Evolutionary conservation across 2,329 filamentous ascomycete genomes (phyloP).

Genomic region (Escovopsis weberi): DNA sequence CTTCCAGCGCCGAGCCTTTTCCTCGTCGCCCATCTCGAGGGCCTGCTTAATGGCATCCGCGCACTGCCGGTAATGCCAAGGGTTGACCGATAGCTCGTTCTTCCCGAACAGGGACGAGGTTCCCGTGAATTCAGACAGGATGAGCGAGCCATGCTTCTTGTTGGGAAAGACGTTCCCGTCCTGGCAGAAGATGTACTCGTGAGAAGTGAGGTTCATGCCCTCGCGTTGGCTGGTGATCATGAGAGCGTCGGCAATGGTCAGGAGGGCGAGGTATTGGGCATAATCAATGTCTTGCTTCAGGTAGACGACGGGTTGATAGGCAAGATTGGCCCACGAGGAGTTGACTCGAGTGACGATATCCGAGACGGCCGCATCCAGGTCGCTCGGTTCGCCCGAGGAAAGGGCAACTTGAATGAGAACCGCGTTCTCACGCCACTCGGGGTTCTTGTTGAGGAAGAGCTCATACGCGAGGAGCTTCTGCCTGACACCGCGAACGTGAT

Average conservation of each 20-base stretch:
- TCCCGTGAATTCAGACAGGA: slow-evolving; percentile 89
- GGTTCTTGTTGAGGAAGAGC: slow-evolving; percentile 85
- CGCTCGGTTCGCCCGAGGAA: slow-evolving; percentile 74
- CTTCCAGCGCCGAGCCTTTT: slow-evolving; percentile 62
- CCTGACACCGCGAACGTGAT: slow-evolving; percentile 79
- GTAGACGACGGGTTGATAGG: slow-evolving; percentile 86
- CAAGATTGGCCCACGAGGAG: slow-evolving; percentile 76
- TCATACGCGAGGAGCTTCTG: slow-evolving; percentile 91
- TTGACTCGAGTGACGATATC: slow-evolving; percentile 94
- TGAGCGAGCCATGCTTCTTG: slow-evolving; percentile 77
- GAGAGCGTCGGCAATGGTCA: slow-evolving; percentile 78
- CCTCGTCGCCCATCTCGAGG: slow-evolving; percentile 61
- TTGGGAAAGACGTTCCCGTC: slow-evolving; percentile 56
- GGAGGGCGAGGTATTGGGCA: slow-evolving; percentile 78
- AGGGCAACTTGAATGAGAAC: slow-evolving; percentile 90
- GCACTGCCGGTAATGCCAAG: slow-evolving; percentile 86
- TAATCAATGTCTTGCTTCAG: slow-evolving; percentile 91
- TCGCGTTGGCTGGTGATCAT: slow-evolving; percentile 94
- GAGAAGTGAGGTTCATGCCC: slow-evolving; percentile 92
- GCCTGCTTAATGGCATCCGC: slow-evolving; percentile 74
- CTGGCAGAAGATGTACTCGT: slow-evolving; percentile 88
- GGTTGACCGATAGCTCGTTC: slow-evolving; percentile 75
- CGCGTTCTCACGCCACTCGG: slow-evolving; percentile 74
- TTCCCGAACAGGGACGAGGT: slow-evolving; percentile 74
- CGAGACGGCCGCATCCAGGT: slow-evolving; percentile 75